phyloP scores from a whole-genome alignment of 176 grass and related monocot genomes.

The Thinopyrum elongatum region DNA sequence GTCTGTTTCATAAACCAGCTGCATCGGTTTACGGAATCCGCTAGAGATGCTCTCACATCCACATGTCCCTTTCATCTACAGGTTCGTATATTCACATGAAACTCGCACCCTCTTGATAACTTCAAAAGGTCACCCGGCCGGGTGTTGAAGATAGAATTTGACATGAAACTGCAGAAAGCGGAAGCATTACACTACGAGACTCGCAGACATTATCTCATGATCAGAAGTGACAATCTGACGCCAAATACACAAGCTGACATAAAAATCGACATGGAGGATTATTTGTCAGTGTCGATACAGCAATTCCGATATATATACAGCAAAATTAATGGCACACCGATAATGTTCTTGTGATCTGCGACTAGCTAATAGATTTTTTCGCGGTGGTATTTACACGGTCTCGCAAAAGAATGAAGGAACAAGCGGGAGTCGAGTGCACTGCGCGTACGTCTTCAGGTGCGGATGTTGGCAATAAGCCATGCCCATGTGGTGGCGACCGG shows the following conservation, averaged over 20 bases:
- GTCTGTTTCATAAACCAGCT: too few relatives aligned
- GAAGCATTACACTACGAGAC: neutral
- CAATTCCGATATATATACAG: neutral
- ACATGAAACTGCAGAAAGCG: neutral
- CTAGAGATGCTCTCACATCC: too few relatives aligned
- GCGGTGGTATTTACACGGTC: slow-evolving; percentile 3
- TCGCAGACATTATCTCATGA: too few relatives aligned
- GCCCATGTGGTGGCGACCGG: too few relatives aligned
- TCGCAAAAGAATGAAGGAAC: slow-evolving; percentile 25
- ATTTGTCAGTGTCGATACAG: neutral
- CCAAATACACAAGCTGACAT: neutral
- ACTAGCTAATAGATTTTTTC: neutral
- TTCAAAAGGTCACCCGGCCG: neutral
- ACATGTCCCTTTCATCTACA: neutral
- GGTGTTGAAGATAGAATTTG: neutral
- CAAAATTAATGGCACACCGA: neutral
- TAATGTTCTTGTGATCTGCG: neutral
- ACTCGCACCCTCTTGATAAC: neutral
- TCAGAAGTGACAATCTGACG: too few relatives aligned
- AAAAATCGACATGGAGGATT: neutral
- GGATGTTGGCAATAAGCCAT: neutral
- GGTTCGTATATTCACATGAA: neutral
- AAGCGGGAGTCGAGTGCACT: neutral
- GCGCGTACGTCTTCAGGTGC: too few relatives aligned
- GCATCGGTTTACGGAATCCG: too few relatives aligned